A percentile compares a stretch with the other conserved stretches of the same genome.
Evolutionary conservation across 106 monocot species (phyloP).

Genomic region (Phalaenopsis equestris): DNA sequence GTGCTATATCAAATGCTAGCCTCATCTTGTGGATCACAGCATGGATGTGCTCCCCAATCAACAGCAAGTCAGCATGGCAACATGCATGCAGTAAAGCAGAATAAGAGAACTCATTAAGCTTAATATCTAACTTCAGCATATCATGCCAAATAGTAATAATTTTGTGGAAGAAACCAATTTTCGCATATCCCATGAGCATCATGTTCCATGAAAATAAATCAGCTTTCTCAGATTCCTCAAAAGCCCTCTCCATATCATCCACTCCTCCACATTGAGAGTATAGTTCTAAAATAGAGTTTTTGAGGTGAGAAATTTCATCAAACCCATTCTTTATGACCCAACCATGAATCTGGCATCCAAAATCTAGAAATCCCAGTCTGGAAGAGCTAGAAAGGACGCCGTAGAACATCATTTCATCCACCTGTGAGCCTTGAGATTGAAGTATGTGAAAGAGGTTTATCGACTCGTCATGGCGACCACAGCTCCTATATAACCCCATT

Average conservation of each 20-base stretch:
- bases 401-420: slow-evolving; percentile 23
- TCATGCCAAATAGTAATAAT: slow-evolving; percentile 16
- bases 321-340: slow-evolving; percentile 24
- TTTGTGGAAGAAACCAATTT: slow-evolving; percentile 10
- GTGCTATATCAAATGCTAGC: slow-evolving; percentile 23
- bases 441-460: slow-evolving; percentile 14
- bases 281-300: slow-evolving; percentile 28
- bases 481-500: slow-evolving; percentile 21
- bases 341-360: slow-evolving; percentile 26
- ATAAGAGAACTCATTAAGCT: slow-evolving; percentile 35
- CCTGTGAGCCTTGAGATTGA: neutral
- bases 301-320: slow-evolving; percentile 7
- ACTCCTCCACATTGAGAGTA: slow-evolving; percentile 20
- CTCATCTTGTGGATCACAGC: slow-evolving; percentile 19
- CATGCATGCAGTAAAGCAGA: slow-evolving; percentile 32
- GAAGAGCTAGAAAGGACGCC: slow-evolving; percentile 25
- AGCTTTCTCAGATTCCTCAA: slow-evolving; percentile 8
- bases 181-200: slow-evolving; percentile 23
- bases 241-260: slow-evolving; percentile 32
- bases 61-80: neutral
- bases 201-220: slow-evolving; percentile 33
- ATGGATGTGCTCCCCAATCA: slow-evolving; percentile 25
- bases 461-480: slow-evolving; percentile 16
- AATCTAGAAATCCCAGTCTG: slow-evolving; percentile 14
- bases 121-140: slow-evolving; percentile 12